Base-by-base conservation (phyloP, 2,329 filamentous ascomycete species). In the Fusarium sp. region DNA sequence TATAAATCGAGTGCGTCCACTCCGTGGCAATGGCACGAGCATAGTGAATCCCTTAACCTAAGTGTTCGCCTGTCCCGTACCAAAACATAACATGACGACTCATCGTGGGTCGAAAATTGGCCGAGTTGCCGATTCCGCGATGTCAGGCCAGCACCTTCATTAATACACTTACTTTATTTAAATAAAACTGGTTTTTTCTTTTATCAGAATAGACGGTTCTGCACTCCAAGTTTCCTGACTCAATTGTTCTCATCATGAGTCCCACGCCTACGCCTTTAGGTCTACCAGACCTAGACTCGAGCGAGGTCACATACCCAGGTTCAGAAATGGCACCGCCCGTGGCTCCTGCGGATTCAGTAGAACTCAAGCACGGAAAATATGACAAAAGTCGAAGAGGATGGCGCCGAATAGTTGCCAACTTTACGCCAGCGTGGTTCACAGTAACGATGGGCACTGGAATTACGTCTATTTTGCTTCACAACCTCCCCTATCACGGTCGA, bases 381-480 rank as follows among this genome's bases (percentile, higher is more conserved):
- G 29, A 18, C 18, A 14, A n/a, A 8, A 52, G 61, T 37, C 46
- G 21, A 18, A 37, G 42, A 42, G 62, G 67, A 50, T 69, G 66
- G 67, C 63, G 63, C 14, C 54, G 63, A 27, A 48, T 67, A 7
- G 58, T 61, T 7, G 42, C 61, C 43, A 42, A 62, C 27, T 57
- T 70, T 15, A 55, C 48, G 6, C 58, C 66, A 11, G 46, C 67
- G 15, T 73, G 68, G 72, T 74, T 86, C 72, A 77, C 80, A 0
- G 80, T 83, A 21, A 85, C 78, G n/a, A 87, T 91, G 88, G 88
- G 88, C 29, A 91, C 88, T 0, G 89, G 88, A 14, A 85, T 90
- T 39, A 83, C 87, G 1, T 85, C 85, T 0, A 81, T 89, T 23
- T 78, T 90, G 7, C 80, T 91, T 6, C 79, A 85, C 60, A 82